Conservation (phyloP, 805 yeast species). For the Yamadazyma kitorensis region DNA sequence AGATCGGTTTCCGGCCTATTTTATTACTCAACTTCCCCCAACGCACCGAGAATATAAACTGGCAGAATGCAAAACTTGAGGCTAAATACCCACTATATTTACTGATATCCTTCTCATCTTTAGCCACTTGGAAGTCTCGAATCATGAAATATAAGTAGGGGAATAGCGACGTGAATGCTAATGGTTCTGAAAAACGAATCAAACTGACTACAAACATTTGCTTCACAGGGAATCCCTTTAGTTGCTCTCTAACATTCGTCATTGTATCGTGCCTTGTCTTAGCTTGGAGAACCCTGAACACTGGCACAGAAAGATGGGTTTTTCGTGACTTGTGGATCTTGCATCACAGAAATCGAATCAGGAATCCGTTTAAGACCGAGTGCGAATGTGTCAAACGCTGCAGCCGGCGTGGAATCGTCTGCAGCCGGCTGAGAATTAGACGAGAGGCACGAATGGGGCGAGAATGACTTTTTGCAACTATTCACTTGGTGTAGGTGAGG, state of each 20-base stretch:
- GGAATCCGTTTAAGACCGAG: too few species aligned
- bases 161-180: constrained; percentile 59
- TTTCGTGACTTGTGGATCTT: too few species aligned
- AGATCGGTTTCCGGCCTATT: constrained; percentile 54
- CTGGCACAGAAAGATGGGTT: too few species aligned
- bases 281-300: too few species aligned
- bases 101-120: constrained; percentile 49
- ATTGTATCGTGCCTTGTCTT: too few species aligned
- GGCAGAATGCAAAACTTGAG: constrained; percentile 57
- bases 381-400: too few species aligned
- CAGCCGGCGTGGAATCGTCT: too few species aligned
- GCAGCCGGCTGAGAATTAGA: too few species aligned
- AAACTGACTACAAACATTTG: constrained; percentile 40
- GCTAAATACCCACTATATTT: constrained; percentile 61
- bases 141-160: constrained; percentile 66
- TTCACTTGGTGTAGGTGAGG: too few species aligned
- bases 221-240: constrained; percentile 53
- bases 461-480: too few species aligned
- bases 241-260: constrained; percentile 41
- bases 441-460: too few species aligned
- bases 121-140: constrained; percentile 50
- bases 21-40: constrained; percentile 59
- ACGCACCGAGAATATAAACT: constrained; percentile 52
- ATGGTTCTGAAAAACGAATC: constrained; percentile 58
- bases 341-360: too few species aligned